Evolutionary conservation across 768 basidiomycete species (phyloP).

Genomic region (Pholiota molesta): DNA sequence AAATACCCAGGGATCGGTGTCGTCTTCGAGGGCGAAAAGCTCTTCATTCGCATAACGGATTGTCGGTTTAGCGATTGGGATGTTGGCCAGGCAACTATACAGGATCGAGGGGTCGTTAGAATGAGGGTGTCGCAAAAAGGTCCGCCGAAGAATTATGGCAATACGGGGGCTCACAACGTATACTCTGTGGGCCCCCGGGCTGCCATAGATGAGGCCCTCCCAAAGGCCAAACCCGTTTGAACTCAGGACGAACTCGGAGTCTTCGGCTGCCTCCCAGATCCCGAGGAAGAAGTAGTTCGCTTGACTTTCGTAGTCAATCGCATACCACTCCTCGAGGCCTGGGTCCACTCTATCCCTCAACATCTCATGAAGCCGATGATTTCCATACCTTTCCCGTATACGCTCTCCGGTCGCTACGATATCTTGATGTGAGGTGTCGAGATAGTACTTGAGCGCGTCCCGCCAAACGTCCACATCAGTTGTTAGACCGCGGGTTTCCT

Average conservation of each 20-base stretch:
- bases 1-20: conserved; percentile 8
- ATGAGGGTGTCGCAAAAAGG: conserved; percentile 16
- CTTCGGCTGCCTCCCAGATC: conserved; percentile 37
- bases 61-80: conserved; percentile 20
- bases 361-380: conserved; percentile 22
- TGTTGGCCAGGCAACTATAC: conserved; percentile 26
- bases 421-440: conserved; percentile 31
- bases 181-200: conserved; percentile 29
- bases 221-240: conserved; percentile 34
- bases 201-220: conserved; percentile 32
- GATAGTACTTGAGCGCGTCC: conserved; percentile 32
- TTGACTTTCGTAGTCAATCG: conserved; percentile 29
- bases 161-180: conserved; percentile 39
- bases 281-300: conserved; percentile 34
- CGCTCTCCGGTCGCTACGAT: conserved; percentile 28
- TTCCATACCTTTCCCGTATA: conserved; percentile 24
- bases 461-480: conserved; percentile 32
- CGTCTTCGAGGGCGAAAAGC: conserved; percentile 11
- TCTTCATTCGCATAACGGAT: conserved; percentile 16
- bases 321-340: conserved; percentile 26
- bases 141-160: conserved; percentile 31
- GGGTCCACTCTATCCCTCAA: conserved; percentile 24
- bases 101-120: conserved; percentile 23
- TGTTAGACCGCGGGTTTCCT: conserved; percentile 20
- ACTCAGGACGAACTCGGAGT: conserved; percentile 35